These are phyloP conservation scores for Alternaria brassicicola DNA, from an alignment of 2,329 filamentous ascomycete genomes.

Conservation along the genomic window DNA sequence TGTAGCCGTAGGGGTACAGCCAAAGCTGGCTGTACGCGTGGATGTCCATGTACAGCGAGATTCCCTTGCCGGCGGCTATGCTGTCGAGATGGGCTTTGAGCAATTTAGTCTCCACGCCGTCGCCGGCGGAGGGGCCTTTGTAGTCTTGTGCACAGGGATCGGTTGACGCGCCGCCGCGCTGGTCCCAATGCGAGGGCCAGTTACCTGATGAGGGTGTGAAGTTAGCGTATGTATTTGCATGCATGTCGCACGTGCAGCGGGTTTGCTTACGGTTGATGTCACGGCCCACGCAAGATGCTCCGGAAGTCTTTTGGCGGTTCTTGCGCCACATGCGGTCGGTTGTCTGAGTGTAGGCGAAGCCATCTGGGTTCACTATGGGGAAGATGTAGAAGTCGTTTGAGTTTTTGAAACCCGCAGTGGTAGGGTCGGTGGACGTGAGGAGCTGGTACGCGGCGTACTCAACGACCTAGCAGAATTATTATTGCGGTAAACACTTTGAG, in stretches of 20 bases:
- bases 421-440: conserved; percentile 40
- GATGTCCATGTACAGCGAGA: conserved; percentile 69
- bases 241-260: background rate
- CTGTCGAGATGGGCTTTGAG: conserved; percentile 57
- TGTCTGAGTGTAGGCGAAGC: conserved; percentile 48
- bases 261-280: conserved; percentile 44
- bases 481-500: background rate
- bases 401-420: conserved; percentile 56
- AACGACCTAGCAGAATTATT: conserved; percentile 27
- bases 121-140: conserved; percentile 43
- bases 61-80: conserved; percentile 55
- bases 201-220: conserved; percentile 25
- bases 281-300: conserved; percentile 43
- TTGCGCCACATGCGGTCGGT: conserved; percentile 50
- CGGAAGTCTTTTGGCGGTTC: conserved; percentile 43
- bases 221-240: background rate
- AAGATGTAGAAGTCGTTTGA: conserved; percentile 69
- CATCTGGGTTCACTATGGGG: conserved; percentile 49
- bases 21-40: conserved; percentile 62
- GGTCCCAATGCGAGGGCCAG: conserved; percentile 47
- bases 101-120: conserved; percentile 46
- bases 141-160: conserved; percentile 47
- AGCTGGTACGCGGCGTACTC: conserved; percentile 48
- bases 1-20: conserved; percentile 65
- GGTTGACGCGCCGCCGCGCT: conserved; percentile 42